Percentiles rank a stretch among this genome's conserved stretches.
phyloP scores from a whole-genome alignment of 225 moss, liverwort and hornwort species.

The Ulota crispa region DNA sequence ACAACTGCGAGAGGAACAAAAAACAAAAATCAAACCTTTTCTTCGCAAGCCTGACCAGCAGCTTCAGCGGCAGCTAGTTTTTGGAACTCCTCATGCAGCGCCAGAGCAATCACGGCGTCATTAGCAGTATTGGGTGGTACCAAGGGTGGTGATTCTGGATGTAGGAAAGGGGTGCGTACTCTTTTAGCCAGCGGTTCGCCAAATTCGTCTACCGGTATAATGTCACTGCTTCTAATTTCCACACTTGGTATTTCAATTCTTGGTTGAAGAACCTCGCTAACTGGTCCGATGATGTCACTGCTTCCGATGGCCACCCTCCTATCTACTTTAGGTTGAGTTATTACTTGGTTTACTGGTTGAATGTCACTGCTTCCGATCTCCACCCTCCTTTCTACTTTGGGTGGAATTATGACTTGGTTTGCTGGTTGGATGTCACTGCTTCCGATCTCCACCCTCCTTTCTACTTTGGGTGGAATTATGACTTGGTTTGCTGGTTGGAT shows the following conservation, averaged over 20 bases:
- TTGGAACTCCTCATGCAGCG: constrained; percentile 57
- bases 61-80: constrained; percentile 55
- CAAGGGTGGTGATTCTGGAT: constrained; percentile 11
- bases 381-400: background rate
- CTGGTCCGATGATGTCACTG: constrained; percentile 8
- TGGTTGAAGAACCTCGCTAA: constrained; percentile 13
- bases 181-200: constrained; percentile 35
- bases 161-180: constrained; percentile 13
- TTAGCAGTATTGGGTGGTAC: constrained; percentile 39
- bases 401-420: background rate
- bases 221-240: constrained; percentile 33
- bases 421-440: constrained; percentile 1
- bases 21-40: constrained; percentile 30
- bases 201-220: constrained; percentile 31
- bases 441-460: background rate
- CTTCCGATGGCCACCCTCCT: constrained; percentile 13
- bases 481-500: constrained; percentile 22
- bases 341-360: background rate
- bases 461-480: constrained; percentile 23
- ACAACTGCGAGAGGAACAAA: background rate
- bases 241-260: constrained; percentile 7
- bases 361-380: too few species aligned
- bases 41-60: constrained; percentile 39
- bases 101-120: constrained; percentile 51
- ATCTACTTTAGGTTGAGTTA: background rate